Evolutionary conservation across 352 stramenopile species (phyloP), one percentile per base, ranked within the genome.

Genomic region (Peronospora destructor): DNA sequence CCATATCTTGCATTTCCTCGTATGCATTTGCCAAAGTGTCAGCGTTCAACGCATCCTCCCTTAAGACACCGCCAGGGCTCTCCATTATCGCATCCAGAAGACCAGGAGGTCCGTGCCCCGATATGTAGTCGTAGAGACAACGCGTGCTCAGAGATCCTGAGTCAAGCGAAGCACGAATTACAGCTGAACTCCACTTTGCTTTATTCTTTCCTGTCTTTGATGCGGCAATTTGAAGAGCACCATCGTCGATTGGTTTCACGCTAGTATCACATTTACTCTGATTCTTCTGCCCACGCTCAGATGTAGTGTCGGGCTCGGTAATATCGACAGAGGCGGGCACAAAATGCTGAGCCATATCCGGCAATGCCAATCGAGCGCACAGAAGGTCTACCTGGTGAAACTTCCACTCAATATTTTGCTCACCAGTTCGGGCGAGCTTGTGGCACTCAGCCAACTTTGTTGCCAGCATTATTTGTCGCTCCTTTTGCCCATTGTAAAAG

Each of bases 341-440:
- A 56, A 94, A 94, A 1, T 59, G 58, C 55, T 88, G 77, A 0
- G 72, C 73, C 51, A 91, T 66, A 63, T 94, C 84, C 28, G 77
- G 79, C 14, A 88, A 56, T 5, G 81, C 56, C 6, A 94, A 55
- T 29, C 84, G 68, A 53, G 79, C 76, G 49, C 84, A 94, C 19
- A 94, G 64, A 17, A 94, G 45, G 36, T 94, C 84, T 17, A 94
- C 59, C 49, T 91, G 77, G 21, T 75, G 57, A 60, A 84, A 89
- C 33, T 75, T 75, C 71, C 71, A 88, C 23, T 59, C 28, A 19
- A 56, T 42, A 10, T 68, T 69, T 43, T 63, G 41, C 21, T 77
- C 60, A n/a, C 28, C 59, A 37, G 30, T 56, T 16, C 53, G 46
- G 0, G 50, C 25, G 9, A 81, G 46, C 25, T 68, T 71, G 30